phyloP scores from a whole-genome alignment of 257 asterid genomes.

The Scutellaria galericulata region DNA sequence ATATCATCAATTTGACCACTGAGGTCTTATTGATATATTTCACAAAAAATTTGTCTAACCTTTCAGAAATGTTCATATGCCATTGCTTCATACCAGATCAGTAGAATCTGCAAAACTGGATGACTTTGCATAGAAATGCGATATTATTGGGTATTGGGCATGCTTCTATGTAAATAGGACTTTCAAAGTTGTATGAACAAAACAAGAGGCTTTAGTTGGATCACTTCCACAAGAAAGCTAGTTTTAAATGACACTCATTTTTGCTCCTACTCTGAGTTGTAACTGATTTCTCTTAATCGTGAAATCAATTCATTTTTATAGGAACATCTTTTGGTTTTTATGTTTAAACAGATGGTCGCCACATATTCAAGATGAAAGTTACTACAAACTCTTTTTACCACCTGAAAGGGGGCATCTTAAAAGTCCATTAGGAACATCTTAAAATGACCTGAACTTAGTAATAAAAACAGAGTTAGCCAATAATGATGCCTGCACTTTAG shows the following conservation, averaged over 20 bases:
- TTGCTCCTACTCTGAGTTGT: not conserved
- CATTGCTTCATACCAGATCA: not conserved
- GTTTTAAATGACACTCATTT: not conserved
- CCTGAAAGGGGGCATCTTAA: not conserved
- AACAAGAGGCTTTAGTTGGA: not conserved
- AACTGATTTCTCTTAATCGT: not conserved
- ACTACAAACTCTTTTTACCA: not conserved
- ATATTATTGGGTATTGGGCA: not conserved
- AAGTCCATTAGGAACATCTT: not conserved
- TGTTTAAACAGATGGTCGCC: slow-evolving; percentile 13
- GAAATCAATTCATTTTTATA: not conserved
- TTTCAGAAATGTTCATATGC: not conserved
- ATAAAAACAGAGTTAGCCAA: not conserved
- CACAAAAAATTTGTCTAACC: not conserved
- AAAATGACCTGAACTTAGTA: slow-evolving; percentile 1
- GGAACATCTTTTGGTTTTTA: not conserved
- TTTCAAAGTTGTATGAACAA: not conserved
- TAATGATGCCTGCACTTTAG: slow-evolving; percentile 12
- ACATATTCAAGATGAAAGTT: not conserved
- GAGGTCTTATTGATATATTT: not conserved
- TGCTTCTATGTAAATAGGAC: not conserved
- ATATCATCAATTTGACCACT: not conserved
- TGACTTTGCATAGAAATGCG: slow-evolving; percentile 12
- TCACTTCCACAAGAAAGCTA: not conserved
- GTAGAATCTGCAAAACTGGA: slow-evolving; percentile 16